Conservation (phyloP, 2,329 filamentous ascomycete genomes). For the Curvularia sp. region DNA sequence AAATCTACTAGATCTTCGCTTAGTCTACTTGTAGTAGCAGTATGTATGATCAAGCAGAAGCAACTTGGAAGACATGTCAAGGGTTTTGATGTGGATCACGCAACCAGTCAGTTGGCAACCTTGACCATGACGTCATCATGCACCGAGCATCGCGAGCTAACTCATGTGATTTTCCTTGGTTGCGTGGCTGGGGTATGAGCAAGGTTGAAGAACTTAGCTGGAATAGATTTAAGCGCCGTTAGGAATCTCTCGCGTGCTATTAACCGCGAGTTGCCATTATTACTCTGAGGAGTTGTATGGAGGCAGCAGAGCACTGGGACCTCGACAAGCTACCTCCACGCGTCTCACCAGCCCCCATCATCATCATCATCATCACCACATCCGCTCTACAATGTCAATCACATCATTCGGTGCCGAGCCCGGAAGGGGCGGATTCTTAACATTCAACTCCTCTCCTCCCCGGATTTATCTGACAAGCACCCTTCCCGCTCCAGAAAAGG, state of each 20-base stretch:
- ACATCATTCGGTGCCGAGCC: conserved; percentile 34
- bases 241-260: not conserved
- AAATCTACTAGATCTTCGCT: not conserved
- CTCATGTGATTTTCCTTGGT: conserved; percentile 14
- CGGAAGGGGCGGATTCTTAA: conserved; percentile 42
- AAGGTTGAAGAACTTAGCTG: conserved; percentile 3
- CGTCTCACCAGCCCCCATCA: not conserved
- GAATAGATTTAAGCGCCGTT: conserved; percentile 8
- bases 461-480: conserved; percentile 52
- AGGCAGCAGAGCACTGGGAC: not conserved
- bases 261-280: not conserved
- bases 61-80: not conserved
- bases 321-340: not conserved
- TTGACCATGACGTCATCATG: conserved; percentile 12
- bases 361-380: not conserved
- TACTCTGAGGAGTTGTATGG: not conserved
- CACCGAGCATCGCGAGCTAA: conserved; percentile 6
- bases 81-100: not conserved
- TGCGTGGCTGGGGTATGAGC: conserved; percentile 10
- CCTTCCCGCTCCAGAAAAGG: conserved; percentile 47
- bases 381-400: conserved; percentile 33
- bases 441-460: conserved; percentile 47
- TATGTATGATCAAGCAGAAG: not conserved
- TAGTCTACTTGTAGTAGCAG: not conserved
- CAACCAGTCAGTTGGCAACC: not conserved